Evolutionary conservation across 371 early-diverging fungal species (phyloP), one percentile per base, ranked within the genome.

Genomic region (Mucor piriformis): DNA sequence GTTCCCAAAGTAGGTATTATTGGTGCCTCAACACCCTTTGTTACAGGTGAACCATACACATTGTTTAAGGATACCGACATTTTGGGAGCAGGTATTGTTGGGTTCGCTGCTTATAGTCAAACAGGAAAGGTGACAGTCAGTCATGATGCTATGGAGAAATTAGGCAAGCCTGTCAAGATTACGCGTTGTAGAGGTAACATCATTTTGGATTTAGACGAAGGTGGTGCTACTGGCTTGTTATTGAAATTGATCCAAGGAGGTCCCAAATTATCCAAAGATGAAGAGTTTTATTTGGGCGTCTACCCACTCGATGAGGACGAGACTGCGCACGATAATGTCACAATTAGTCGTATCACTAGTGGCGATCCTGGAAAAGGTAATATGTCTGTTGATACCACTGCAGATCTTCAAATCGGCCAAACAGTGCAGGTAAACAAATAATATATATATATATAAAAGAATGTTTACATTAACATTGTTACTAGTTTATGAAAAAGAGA

Each of bases 351-450:
- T 33, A 79, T 92, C 46, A 85, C 84, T 29, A 87, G 90, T 49
- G 92, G 92, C 1, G 90, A 92, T 71, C 88, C 88, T n/a, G 72
- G 83, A 6, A 83, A 83, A 50, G 92, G 90, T 1, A 88, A 86
- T 29, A 82, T 92, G 79, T 85, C 92, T 0, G 67, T 92, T 5
- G 90, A 92, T 57, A 87, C 88, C 3, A 81, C 82, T 0, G 72
- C 66, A 21, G 89, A 89, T 63, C 70, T 91, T 20, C 62, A 77
- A 57, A 74, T 73, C 0, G 89, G 90, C 3, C 87, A 87, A 55
- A 65, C 66, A 50, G 84, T 85, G 1, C 85, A 84, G 70, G 84
- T 86, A 70, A 76, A 18, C 2, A n/a, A n/a, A n/a, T n/a, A n/a
- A n/a, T n/a, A n/a, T n/a, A n/a, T 18, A 20, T 20, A 38, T 38